Conservation (phyloP, 305 asterid genomes). For the Rubia balearica region DNA sequence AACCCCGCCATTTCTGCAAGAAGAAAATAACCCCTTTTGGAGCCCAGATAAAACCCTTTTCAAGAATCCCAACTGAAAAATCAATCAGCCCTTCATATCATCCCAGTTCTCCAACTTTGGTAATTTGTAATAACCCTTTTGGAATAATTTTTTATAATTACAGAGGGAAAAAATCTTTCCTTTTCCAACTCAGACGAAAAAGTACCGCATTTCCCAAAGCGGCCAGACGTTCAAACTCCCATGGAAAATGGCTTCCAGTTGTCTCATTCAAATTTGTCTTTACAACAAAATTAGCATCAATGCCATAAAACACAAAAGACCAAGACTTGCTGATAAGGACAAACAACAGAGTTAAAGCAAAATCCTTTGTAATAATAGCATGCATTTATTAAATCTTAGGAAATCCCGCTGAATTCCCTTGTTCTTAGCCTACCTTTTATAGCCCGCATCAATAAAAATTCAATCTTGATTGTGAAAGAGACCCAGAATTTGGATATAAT, state of each 20-base stretch:
- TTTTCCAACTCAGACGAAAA: background rate
- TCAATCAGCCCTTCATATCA: background rate
- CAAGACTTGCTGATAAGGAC: background rate
- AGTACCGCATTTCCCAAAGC: background rate
- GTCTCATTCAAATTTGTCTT: background rate
- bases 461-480: background rate
- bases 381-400: background rate
- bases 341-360: background rate
- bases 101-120: background rate
- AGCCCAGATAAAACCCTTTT: background rate
- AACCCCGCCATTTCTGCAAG: constrained; percentile 21
- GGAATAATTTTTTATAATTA: background rate
- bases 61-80: background rate
- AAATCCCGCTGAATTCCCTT: background rate
- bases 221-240: background rate
- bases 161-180: background rate
- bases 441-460: background rate
- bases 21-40: background rate
- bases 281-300: background rate
- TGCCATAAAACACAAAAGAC: background rate
- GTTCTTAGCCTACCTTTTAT: background rate
- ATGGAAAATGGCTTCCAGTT: background rate
- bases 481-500: background rate
- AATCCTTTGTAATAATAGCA: background rate
- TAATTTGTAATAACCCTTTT: background rate